Evolutionary conservation across 1,284 basidiomycete species (phyloP), one percentile per base, ranked within the genome.

Genomic region (Fomes fomentarius): DNA sequence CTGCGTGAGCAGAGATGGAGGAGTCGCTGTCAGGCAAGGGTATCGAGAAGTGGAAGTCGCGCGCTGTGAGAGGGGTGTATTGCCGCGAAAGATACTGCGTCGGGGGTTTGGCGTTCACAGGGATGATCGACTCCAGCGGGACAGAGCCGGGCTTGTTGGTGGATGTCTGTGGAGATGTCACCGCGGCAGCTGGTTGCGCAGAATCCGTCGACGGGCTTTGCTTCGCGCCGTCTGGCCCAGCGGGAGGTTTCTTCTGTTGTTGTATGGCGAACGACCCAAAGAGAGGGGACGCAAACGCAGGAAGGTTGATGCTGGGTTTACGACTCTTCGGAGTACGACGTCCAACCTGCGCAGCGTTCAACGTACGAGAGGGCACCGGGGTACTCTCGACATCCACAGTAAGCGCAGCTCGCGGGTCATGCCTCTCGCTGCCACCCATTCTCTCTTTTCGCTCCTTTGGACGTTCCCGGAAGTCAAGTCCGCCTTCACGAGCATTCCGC

Each of bases 51-150:
- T 78, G 80, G 69, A 91, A 91, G 59, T 89, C 82, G 12, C 79
- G 80, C 0, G 85, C 77, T 0, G 85, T 87, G 17, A 91, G 74
- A 0, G 88, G 80, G 0, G 86, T 82, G 63, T 91, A 91, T n/a
- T 78, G 81, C 34, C 85, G 78, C 1, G 87, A 85, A 24, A 91
- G 81, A 59, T 89, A 90, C 45, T 91, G 87, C 0, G 88, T 91
- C 0, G 96, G 96, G 1, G 96, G 96, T 61, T 94, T 91, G 7
- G 88, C 81, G 26, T 84, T 89, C 10, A 83, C 85, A 0, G 93
- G 92, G 22, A 96, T 90, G 63, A 98, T 97, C 1, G 91, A 91
- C 55, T 94, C 90, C 9, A 99, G 77, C 39, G 96, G 93, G 4
- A 98, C 94, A 0, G 91, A 91, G 1, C 73, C 71, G 1, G 73